A percentile compares a stretch with the other conserved stretches of the same genome.
Evolutionary conservation across 768 basidiomycete species (phyloP).

Genomic region (Ramaria rubella): DNA sequence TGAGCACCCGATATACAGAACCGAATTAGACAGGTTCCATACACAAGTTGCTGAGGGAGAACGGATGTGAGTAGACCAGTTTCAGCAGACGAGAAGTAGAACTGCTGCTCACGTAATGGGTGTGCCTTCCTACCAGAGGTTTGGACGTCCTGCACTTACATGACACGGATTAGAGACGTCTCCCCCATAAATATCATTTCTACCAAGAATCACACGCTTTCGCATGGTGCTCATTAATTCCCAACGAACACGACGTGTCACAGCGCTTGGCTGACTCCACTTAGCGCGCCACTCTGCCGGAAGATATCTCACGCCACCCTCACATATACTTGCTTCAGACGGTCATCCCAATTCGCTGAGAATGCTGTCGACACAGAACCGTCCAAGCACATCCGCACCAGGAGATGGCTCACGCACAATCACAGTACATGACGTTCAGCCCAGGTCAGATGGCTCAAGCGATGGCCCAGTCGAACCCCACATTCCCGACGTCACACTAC

Average conservation of each 20-base stretch:
- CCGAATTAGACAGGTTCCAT: constrained; percentile 98
- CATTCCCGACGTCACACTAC: constrained; percentile 43
- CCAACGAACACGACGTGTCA: neutral
- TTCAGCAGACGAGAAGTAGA: neutral
- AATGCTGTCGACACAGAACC: neutral
- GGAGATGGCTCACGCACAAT: constrained; percentile 31
- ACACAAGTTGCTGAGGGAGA: constrained; percentile 79
- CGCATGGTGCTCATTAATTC: constrained; percentile 34
- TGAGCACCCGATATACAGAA: constrained; percentile 89
- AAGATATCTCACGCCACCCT: neutral
- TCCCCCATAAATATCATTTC: constrained; percentile 48
- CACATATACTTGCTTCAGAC: neutral
- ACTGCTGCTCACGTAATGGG: constrained; percentile 65
- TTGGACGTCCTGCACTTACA: constrained; percentile 58
- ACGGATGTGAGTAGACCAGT: constrained; percentile 11
- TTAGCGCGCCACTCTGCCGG: neutral
- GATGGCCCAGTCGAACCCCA: constrained; percentile 17
- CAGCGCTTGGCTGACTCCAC: neutral
- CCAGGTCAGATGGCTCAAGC: constrained; percentile 22
- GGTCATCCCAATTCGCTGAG: neutral
- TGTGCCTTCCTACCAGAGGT: constrained; percentile 68
- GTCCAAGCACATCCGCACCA: constrained; percentile 16
- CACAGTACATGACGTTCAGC: constrained; percentile 29
- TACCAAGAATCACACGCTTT: constrained; percentile 61
- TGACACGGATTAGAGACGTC: constrained; percentile 37